Evolutionary conservation across 78 protist genomes (phyloP), one percentile per base, ranked within the genome.

Genomic region (Andalucia godoyi): DNA sequence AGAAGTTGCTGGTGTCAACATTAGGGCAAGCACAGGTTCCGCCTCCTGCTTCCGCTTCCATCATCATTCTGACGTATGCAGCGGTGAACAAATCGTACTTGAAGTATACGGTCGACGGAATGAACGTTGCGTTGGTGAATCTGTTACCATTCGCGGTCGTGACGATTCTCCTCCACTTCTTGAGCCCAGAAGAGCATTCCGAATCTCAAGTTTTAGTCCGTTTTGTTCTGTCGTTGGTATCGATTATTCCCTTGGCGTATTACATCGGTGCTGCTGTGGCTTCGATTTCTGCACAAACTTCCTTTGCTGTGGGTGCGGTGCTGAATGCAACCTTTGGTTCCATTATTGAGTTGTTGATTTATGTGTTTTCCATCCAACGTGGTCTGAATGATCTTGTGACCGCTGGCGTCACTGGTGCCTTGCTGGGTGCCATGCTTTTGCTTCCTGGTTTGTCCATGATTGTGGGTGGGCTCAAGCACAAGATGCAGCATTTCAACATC

Each of bases 401-500:
- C 38, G 41, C 79, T 1, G 83, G 83, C 0, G 25, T 80, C 15
- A 80, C 91, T 13, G 91, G 91, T 21, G 50, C 86, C 25, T 34
- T 85, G 23, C 33, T 85, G 9, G 86, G 82, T 30, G 45, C 66
- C n/a, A 39, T 85, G 74, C 38, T 85, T 12, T 60, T 85, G 42
- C 45, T 85, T 33, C 91, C 91, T 12, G 91, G 91, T 6, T 51
- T 85, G 18, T 69, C 79, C 6, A 85, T 85, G 91, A 34, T 85
- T 23, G 30, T 62, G 3, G 86, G 87, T 57, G 86, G 91, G 37
- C 27, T 77, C 36, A 77, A 66, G 42, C 70, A 65, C 83, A 80
- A 80, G 66, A 77, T 76, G 39, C 91, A 85, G 66, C 46, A 55
- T 33, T 80, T 79, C 71, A 85, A 85, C 75, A 76, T 69, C 29